A percentile compares a stretch with the other conserved stretches of the same genome.
Evolutionary conservation across 352 stramenopile species (phyloP).

Genomic region (Elongisporangium prolatum): DNA sequence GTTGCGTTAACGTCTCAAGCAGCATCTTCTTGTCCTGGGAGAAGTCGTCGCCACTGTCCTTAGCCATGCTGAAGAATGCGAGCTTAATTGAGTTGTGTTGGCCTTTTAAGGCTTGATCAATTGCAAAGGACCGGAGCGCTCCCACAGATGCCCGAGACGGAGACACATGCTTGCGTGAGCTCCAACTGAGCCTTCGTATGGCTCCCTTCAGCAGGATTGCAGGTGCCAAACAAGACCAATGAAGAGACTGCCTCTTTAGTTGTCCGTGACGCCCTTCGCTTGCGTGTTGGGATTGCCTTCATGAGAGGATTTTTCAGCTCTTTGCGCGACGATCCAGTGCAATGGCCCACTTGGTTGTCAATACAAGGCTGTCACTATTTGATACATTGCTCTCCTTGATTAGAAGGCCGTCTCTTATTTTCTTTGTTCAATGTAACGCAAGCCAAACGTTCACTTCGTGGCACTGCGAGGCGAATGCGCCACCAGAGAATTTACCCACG

Average conservation of each 20-base stretch:
- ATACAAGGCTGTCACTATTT: too few species aligned
- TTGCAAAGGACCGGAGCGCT: neutral
- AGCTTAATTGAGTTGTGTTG: neutral
- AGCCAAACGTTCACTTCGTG: neutral
- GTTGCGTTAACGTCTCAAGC: too few species aligned
- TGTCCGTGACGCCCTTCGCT: neutral
- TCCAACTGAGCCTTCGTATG: neutral
- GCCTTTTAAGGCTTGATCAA: neutral
- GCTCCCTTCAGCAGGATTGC: too few species aligned
- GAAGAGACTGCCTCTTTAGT: neutral
- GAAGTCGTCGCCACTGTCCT: neutral
- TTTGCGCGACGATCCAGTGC: too few species aligned
- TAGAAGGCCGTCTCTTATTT: neutral
- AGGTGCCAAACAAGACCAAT: too few species aligned
- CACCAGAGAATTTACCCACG: neutral
- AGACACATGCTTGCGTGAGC: neutral
- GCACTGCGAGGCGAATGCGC: neutral
- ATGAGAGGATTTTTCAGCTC: neutral
- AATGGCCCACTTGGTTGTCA: too few species aligned
- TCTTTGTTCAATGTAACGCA: neutral
- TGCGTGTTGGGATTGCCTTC: neutral
- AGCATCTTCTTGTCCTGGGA: neutral
- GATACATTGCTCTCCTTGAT: neutral
- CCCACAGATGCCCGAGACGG: neutral
- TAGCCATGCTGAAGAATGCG: neutral